Base-by-base conservation (phyloP, 176 grass and related monocot species). In the Oryza meyeriana region DNA sequence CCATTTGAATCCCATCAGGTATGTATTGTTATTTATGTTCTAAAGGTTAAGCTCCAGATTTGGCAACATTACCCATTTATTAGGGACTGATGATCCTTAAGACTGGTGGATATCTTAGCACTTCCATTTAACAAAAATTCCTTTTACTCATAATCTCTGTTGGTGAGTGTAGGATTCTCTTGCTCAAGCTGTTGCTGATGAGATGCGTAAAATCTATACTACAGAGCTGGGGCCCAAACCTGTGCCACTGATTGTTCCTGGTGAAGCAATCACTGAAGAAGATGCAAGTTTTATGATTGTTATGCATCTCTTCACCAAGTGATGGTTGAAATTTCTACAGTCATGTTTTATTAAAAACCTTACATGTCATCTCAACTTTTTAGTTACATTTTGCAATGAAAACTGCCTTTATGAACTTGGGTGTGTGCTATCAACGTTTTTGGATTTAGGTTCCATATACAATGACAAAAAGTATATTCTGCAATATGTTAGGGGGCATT, bases 1-100 rank as follows among this genome's bases (percentile, higher is more conserved):
- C 87, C 91, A 77, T 88, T 84, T 39, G 89, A 99, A 76, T 87
- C 85, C 68, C 96, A 99, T 90, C 93, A 99, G 62, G 94, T 97
- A 83, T 79, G 69, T 83, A 22, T 83, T 44, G 20, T 58, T 55
- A 48, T 55, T 78, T 65, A 8, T 74, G 45, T 61, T 72, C 10
- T 40, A 40, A 57, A 64, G 44, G 13, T 47, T 47, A 13, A 47
- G 41, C 78, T 75, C 22, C 59, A 42, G 55, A 85, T 61, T 45
- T 41, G 12, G 25, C 9, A 62, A 1, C 66, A 2, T 58, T 10
- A 59, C 27, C 17, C 35, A 16, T 30, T 74, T 72, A 11, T 74
- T 36, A 33, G 10, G 84, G 61, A 44, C 71, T 44, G 24, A 44
- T 39, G 67, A 64, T 38, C 29, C 16, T 71, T 33, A 67, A 66